These are phyloP conservation scores for Sphagnum contortum DNA, from an alignment of 225 moss, liverwort and hornwort genomes.

Conservation along the genomic window DNA sequence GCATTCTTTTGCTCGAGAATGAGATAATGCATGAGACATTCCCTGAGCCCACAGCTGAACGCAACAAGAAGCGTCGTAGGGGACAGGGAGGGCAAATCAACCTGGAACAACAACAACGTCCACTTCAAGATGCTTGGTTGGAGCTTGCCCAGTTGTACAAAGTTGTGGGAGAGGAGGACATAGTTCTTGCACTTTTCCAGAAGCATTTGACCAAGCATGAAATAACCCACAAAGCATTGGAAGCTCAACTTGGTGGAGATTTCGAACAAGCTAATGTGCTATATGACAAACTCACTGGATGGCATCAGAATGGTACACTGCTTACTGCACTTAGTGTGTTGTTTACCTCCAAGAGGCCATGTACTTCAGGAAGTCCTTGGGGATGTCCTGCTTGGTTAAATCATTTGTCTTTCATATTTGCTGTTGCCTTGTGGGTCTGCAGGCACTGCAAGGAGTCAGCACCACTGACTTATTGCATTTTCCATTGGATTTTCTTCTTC, in stretches of 20 bases:
- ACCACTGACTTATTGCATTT: no score
- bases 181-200: constrained; percentile 71
- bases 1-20: constrained; percentile 68
- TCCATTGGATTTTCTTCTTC: no score
- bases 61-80: constrained; percentile 50
- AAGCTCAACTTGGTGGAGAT: constrained; percentile 79
- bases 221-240: constrained; percentile 60
- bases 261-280: constrained; percentile 40
- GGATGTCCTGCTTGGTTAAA: no score
- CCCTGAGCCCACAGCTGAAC: constrained; percentile 18
- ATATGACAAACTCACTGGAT: constrained; percentile 55
- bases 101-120: constrained; percentile 21
- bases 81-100: constrained; percentile 47
- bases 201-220: constrained; percentile 52
- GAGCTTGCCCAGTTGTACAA: constrained; percentile 72
- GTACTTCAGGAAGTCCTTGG: no score
- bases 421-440: no score
- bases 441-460: no score
- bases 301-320: constrained; percentile 29
- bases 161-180: constrained; percentile 75
- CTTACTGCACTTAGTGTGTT: no score
- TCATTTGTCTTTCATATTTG: no score
- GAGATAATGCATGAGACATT: constrained; percentile 53
- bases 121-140: constrained; percentile 79
- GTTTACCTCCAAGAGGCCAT: no score